These are phyloP conservation scores for Pythium catenulatum DNA, from an alignment of 352 stramenopile species.

Conservation along the genomic window DNA sequence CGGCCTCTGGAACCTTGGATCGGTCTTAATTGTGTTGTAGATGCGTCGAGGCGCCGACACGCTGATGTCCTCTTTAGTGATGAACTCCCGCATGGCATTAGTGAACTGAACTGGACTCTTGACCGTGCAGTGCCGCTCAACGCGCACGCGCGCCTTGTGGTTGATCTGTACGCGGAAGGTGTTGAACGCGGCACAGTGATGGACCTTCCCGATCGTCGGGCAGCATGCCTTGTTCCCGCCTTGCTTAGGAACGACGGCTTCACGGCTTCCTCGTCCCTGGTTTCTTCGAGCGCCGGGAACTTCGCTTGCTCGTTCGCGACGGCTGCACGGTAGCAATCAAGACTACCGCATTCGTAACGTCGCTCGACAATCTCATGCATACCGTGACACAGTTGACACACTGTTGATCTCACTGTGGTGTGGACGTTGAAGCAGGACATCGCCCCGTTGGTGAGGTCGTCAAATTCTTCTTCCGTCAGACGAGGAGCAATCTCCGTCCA, in stretches of 20 bases:
- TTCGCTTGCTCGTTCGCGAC: background rate
- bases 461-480: constrained; percentile 7
- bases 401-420: background rate
- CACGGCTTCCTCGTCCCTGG: background rate
- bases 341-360: constrained; percentile 4
- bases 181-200: background rate
- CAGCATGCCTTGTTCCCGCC: constrained; percentile 3
- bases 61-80: background rate
- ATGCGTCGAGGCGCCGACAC: background rate
- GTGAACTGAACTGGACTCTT: background rate
- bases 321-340: background rate
- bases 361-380: background rate
- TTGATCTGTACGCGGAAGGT: background rate
- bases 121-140: background rate
- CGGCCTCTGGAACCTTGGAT: background rate
- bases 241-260: background rate
- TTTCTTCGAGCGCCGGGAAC: background rate
- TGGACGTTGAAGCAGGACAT: constrained; percentile 10
- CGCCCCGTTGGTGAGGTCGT: background rate
- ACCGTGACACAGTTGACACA: background rate
- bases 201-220: background rate
- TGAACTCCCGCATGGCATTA: background rate
- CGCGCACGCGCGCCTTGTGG: background rate
- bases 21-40: background rate
- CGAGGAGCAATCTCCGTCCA: background rate